Evolutionary conservation across 75 land plant species (phyloP), one percentile per base, ranked within the genome.

Genomic region (Picea glauca): DNA sequence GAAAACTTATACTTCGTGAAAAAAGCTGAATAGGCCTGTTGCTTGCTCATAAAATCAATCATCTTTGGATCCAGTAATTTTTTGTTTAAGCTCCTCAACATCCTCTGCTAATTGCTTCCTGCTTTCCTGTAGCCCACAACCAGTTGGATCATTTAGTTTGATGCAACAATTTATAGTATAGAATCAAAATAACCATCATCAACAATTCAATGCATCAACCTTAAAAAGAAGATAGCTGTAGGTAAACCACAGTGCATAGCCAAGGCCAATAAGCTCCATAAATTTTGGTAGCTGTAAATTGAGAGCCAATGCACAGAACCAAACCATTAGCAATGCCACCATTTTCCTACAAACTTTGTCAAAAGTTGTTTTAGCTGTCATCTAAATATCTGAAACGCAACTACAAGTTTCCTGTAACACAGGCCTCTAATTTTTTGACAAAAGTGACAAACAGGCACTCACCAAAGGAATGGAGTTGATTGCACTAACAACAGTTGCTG

Each of bases 401-500:
- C 20, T 54, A 14, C 4, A 50, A 75, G 15, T 75, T 56, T 14
- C 20, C 30, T 26, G 31, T n/a, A 6, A 75, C 9, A 68, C 8
- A 77, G 17, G 35, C 15, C 11, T 30, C 14, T n/a, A 43, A 30
- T 5, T 18, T 15, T 68, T 65, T 11, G 38, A 58, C 31, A 60
- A 63, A 65, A 1, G n/a, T 32, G 35, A 30, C 20, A 35, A 62
- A n/a, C 5, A 4, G 40, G 68, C 40, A 60, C 58, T 21, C 74
- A 87, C 88, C 88, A 87, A 67, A 58, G 88, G 88, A 50, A 87
- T 78, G 58, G 88, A 86, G 77, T 87, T 85, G 76, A 87, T 77
- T 35, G 88, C 88, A 61, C 84, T 66, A 62, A 87, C 80, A 50
- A 87, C 65, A 13, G 81, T 82, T 18, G 88, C 76, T 26, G 88